Evolutionary conservation across 768 basidiomycete species (phyloP), one percentile per base, ranked within the genome.

Genomic region (Xerocomus brunneocitrinus): DNA sequence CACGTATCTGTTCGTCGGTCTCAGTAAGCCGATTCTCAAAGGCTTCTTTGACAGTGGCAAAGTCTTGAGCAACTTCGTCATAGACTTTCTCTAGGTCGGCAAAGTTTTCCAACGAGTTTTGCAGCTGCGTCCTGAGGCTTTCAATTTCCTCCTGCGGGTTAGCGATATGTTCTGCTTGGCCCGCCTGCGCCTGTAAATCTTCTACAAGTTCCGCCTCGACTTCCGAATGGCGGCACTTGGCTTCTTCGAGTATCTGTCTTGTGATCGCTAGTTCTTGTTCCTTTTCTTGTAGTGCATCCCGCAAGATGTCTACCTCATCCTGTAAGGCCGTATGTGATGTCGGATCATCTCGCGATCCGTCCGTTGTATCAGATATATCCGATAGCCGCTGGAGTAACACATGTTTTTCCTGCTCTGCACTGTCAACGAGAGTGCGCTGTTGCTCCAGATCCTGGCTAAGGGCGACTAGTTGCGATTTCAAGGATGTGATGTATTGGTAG

Each of bases 231-330:
- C 72, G 60, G n/a, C 56, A 64, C 47, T 68, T 66, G n/a, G 66
- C 62, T 8, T 72, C 70, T 31, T 67, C 61, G 39, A 73, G 64
- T 8, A 65, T 62, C 13, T 64, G 64, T 53, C 66, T 70, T 10
- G 75, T 63, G 32, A 71, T 65, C 36, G 70, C 66, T 30, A 80
- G 55, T 19, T 74, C 65, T 42, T 61, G 63, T 38, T 64, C 65
- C 30, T 63, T 69, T 30, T 72, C 65, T 8, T 66, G 61, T n/a
- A 80, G 66, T 36, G 64, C 75, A 16, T 61, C 58, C 47, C 72
- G 72, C 24, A 81, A 52, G 22, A 70, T 61, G 43, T 78, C 74
- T 49, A 68, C 63, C 34, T 70, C 63, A 39, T 69, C 62, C 48
- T 64, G 46, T 7, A 7, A 9, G n/a, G 9, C 6, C 27, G 8